Evolutionary conservation across 1,139 yeast genomes (phyloP), one percentile per base, ranked within the genome.

Genomic region (Geotrichum klebahnii): DNA sequence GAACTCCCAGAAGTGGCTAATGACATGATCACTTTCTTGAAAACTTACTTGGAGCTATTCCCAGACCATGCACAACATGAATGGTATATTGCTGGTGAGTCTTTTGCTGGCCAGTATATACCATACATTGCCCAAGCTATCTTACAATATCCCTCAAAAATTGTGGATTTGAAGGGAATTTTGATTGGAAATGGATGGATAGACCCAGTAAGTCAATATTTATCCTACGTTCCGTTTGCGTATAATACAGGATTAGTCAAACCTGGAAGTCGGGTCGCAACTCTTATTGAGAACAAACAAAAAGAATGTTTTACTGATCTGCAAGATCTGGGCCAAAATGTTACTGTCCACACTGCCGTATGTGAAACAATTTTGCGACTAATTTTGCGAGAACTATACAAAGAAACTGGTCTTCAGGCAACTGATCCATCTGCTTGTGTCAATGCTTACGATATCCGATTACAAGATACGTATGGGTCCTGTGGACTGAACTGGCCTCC

Each of bases 401-500:
- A 39, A 17, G 59, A 47, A 17, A 35, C 54, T 3, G 51, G 56
- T n/a, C 59, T 59, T 44, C 48, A 56, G 3, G 49, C 51, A 12
- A 52, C 49, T 1, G 49, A 55, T 6, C 64, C 70, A 14, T 58
- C 64, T 2, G 60, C 73, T 55, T 90, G 98, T 64, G 61, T 79
- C 59, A 92, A 92, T 66, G 81, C 88, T 76, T 92, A 92, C 66
- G 96, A 92, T 66, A 78, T 80, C 51, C 75, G 85, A 32, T 70
- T 84, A 50, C 73, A 69, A 29, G 97, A 92, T 63, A 67, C 80
- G 0, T 88, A 71, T 59, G 97, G 97, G 0, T 71, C 85, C 0
- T 92, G 99, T 69, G 98, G 98, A 3, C 76, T 81, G 80, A 84
- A 85, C 63, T 92, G 99, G 99, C 99, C 99, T 0, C 78, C 78